Evolutionary conservation across 768 basidiomycete species (phyloP).

Genomic region (Boletus vinaceobasis): DNA sequence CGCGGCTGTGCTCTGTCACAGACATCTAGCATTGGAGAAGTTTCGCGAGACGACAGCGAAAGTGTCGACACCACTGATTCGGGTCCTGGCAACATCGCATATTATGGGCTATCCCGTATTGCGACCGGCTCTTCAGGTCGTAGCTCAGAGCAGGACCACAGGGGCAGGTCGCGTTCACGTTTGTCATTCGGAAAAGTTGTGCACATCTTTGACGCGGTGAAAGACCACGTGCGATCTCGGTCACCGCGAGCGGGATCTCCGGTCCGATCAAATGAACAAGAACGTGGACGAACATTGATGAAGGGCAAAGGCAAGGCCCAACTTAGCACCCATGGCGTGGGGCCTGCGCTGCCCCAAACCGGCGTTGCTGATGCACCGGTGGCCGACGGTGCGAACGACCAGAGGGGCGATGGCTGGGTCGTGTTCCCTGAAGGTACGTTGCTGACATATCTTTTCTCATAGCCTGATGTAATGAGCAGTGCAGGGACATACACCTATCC

Average conservation of each 20-base stretch:
- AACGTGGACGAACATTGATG: conserved; percentile 29
- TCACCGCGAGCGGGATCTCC: conserved; percentile 34
- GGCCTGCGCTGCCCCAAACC: conserved; percentile 20
- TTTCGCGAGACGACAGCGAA: conserved; percentile 33
- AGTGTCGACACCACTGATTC: conserved; percentile 5
- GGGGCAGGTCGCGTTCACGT: conserved; percentile 41
- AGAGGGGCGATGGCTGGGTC: conserved; percentile 62
- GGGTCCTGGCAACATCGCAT: conserved; percentile 2
- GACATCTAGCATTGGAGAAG: conserved; percentile 41
- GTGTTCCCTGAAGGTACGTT: conserved; percentile 78
- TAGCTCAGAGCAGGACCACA: conserved; percentile 20
- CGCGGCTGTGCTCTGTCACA: conserved; percentile 30
- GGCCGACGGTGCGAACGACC: conserved; percentile 24
- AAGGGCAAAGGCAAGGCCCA: conserved; percentile 31
- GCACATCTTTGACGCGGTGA: conserved; percentile 44
- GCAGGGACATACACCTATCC: conserved; percentile 91
- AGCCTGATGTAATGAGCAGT: conserved; percentile 46
- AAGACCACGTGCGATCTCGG: conserved; percentile 44
- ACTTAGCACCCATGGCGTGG: neutral
- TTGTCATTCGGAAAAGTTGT: conserved; percentile 56
- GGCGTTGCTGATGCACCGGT: conserved; percentile 30
- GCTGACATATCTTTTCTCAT: conserved; percentile 12
- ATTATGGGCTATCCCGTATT: conserved; percentile 16
- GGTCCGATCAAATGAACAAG: conserved; percentile 1
- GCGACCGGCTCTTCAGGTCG: conserved; percentile 12